phyloP scores from a whole-genome alignment of 257 asterid genomes.

The Leonotis leonurus region DNA sequence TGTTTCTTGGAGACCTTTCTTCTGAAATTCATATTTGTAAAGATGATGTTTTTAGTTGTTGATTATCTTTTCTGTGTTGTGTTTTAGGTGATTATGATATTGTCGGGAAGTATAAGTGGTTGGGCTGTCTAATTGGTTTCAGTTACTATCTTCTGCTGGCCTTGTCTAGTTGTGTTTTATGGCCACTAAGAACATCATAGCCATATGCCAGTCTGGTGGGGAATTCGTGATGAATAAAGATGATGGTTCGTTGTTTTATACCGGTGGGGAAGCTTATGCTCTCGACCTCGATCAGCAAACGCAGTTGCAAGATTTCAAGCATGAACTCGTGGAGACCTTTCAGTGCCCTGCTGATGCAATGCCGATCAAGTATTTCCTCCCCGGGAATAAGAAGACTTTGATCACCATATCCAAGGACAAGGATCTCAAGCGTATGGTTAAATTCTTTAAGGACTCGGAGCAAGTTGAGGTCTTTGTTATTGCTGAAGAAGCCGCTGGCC shows the following conservation, averaged over 20 bases:
- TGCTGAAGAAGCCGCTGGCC: conserved; percentile 62
- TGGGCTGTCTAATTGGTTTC: conserved; percentile 17
- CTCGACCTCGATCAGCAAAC: conserved; percentile 76
- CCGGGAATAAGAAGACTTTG: conserved; percentile 84
- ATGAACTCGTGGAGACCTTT: conserved; percentile 75
- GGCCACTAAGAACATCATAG: conserved; percentile 75
- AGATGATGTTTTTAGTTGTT: not conserved
- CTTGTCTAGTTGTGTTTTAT: conserved; percentile 36
- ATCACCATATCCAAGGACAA: conserved; percentile 88
- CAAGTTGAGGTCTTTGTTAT: conserved; percentile 87
- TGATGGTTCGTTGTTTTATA: conserved; percentile 58
- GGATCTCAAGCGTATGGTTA: conserved; percentile 91
- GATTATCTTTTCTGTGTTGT: not conserved
- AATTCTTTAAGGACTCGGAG: conserved; percentile 84
- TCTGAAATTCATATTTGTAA: conserved; percentile 4
- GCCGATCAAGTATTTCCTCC: conserved; percentile 83
- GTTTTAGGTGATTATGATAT: not conserved
- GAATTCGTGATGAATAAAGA: conserved; percentile 71
- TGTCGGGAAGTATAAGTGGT: conserved; percentile 9
- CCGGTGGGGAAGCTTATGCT: conserved; percentile 95
- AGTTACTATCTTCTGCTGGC: conserved; percentile 9
- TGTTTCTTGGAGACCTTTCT: not conserved
- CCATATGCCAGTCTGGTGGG: conserved; percentile 95
- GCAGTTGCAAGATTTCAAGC: conserved; percentile 63
- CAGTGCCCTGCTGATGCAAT: conserved; percentile 50